A percentile compares a stretch with the other conserved stretches of the same genome.
Conservation (phyloP, 1,284 basidiomycete species). For the Malassezia obtusa region DNA sequence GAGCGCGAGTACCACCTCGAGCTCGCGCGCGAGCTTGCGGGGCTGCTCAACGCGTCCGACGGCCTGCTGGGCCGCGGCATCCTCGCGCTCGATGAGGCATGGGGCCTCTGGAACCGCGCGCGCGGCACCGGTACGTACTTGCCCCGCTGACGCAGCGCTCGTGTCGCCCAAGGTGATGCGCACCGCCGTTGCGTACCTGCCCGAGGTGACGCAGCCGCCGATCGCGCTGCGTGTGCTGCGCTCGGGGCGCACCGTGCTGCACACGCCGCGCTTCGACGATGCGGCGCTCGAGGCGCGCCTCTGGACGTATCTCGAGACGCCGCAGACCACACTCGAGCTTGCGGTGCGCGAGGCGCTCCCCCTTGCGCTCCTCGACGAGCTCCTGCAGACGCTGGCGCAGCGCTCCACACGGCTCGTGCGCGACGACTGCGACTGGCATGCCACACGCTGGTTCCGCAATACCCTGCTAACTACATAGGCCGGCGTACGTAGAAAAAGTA, state of each 20-base stretch:
- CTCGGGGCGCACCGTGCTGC: slow-evolving; percentile 68
- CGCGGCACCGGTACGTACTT: slow-evolving; percentile 69
- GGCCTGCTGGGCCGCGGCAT: slow-evolving; percentile 49
- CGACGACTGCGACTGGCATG: slow-evolving; percentile 33
- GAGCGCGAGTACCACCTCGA: slow-evolving; percentile 70
- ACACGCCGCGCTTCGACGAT: slow-evolving; percentile 58
- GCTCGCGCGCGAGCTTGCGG: slow-evolving; percentile 71
- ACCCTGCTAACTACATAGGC: slow-evolving; percentile 19
- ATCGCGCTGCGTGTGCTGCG: slow-evolving; percentile 62
- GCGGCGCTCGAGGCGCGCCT: slow-evolving; percentile 27
- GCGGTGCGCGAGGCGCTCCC: slow-evolving; percentile 30
- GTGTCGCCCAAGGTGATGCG: slow-evolving; percentile 77
- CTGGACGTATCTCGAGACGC: slow-evolving; percentile 17
- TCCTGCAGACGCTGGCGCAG: slow-evolving; percentile 33
- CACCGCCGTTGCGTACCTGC: slow-evolving; percentile 62
- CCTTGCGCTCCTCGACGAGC: slow-evolving; percentile 29
- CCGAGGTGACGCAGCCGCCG: slow-evolving; percentile 59
- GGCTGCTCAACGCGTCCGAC: slow-evolving; percentile 55
- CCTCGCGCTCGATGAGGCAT: slow-evolving; percentile 82
- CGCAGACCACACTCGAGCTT: slow-evolving; percentile 31
- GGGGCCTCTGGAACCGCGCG: slow-evolving; percentile 94
- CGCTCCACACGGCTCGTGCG: slow-evolving; percentile 26
- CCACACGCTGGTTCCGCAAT: slow-evolving; percentile 34
- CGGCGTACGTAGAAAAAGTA: slow-evolving; percentile 46
- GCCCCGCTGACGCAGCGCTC: slow-evolving; percentile 55